A percentile compares a stretch with the other conserved stretches of the same genome.
phyloP scores from a whole-genome alignment of 371 early-diverging fungal species.

The Nematocida parisii region DNA sequence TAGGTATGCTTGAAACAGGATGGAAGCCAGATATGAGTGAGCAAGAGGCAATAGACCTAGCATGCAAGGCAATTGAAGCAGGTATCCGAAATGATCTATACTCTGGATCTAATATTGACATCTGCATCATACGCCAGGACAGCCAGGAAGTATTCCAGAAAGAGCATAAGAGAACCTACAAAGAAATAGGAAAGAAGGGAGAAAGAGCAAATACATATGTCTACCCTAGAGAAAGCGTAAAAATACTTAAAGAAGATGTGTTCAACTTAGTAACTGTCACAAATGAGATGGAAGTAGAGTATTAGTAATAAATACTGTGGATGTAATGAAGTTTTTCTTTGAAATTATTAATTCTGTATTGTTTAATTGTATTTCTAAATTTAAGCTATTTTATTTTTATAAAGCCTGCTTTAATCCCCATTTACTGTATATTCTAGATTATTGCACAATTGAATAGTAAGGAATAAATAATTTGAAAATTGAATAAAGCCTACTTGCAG shows the following conservation, averaged over 20 bases:
- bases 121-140: conserved; percentile 68
- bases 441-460: too few species aligned
- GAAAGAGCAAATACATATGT: conserved; percentile 20
- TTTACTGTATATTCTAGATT: too few species aligned
- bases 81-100: conserved; percentile 98
- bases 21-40: conserved; percentile 81
- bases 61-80: conserved; percentile 86
- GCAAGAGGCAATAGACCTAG: conserved; percentile 85
- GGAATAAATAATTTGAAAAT: too few species aligned
- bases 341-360: too few species aligned
- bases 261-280: conserved; percentile 15
- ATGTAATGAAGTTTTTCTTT: too few species aligned
- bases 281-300: conserved; percentile 4
- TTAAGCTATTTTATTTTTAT: too few species aligned
- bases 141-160: conserved; percentile 31
- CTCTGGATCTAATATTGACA: conserved; percentile 95
- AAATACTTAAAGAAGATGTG: conserved; percentile 40
- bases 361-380: too few species aligned
- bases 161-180: conserved; percentile 56
- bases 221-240: conserved; percentile 39
- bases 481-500: too few species aligned
- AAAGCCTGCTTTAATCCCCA: too few species aligned
- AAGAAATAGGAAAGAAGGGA: conserved; percentile 59
- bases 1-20: conserved; percentile 84
- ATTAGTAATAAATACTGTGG: background rate